Percentiles rank a stretch among this genome's conserved stretches.
Evolutionary conservation across 805 yeast genomes (phyloP).

Genomic region (Torulaspora maleeae): DNA sequence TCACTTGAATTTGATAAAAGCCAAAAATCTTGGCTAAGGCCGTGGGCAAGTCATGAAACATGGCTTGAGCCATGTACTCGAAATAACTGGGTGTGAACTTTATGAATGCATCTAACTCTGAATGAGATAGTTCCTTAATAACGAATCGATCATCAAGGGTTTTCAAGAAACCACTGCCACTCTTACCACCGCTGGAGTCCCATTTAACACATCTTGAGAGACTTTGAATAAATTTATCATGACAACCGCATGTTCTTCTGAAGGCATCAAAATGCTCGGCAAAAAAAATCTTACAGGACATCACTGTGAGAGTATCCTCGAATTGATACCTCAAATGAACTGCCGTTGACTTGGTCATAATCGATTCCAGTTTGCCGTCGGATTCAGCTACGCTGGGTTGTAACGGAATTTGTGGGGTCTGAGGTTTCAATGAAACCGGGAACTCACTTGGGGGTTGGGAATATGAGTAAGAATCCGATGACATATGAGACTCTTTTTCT

Average conservation of each 20-base stretch:
- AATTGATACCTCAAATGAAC: conserved; percentile 90
- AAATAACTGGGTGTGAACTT: conserved; percentile 95
- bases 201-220: conserved; percentile 89
- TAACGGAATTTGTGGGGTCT: neutral
- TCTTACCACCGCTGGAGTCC: conserved; percentile 95
- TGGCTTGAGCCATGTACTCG: conserved; percentile 90
- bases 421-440: conserved; percentile 3
- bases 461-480: conserved; percentile 1
- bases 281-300: conserved; percentile 91
- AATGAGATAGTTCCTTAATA: conserved; percentile 79
- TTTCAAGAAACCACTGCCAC: conserved; percentile 90
- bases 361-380: conserved; percentile 47
- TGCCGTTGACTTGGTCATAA: conserved; percentile 76
- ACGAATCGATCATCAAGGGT: conserved; percentile 87
- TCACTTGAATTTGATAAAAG: conserved; percentile 86
- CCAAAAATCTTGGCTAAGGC: conserved; percentile 94
- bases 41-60: conserved; percentile 91
- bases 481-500: conserved; percentile 8
- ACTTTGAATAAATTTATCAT: conserved; percentile 76
- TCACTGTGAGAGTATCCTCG: conserved; percentile 72
- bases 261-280: conserved; percentile 97
- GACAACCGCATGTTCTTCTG: conserved; percentile 74
- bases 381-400: conserved; percentile 13
- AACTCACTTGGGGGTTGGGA: conserved; percentile 3
- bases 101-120: conserved; percentile 89